Evolutionary conservation across 139 green algal genomes (phyloP).

Genomic region (Nannochloris sp.): DNA sequence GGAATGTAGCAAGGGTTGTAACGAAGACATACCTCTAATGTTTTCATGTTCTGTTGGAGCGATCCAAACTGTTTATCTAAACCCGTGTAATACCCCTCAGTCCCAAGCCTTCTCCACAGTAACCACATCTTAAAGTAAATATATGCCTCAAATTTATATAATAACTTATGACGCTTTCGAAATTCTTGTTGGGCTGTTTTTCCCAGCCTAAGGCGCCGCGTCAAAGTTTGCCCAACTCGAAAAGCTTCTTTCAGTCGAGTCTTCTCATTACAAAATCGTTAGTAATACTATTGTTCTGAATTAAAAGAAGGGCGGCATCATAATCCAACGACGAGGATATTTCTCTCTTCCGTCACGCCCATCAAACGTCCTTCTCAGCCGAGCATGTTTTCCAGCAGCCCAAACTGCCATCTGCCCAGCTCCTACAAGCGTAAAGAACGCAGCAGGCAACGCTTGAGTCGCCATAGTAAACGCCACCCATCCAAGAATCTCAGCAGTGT

Average conservation of each 20-base stretch:
- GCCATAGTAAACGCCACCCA: conserved; percentile 85
- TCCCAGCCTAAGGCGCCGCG: too few relatives aligned
- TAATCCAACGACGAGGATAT: conserved; percentile 87
- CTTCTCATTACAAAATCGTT: too few relatives aligned
- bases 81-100: conserved; percentile 6
- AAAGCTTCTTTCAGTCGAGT: too few relatives aligned
- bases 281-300: too few relatives aligned
- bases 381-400: conserved; percentile 85
- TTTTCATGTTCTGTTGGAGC: neutral
- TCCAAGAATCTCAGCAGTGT: conserved; percentile 81
- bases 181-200: too few relatives aligned
- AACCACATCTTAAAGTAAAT: neutral
- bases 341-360: conserved; percentile 79
- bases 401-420: conserved; percentile 80
- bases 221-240: too few relatives aligned
- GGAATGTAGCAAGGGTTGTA: too few relatives aligned
- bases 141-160: neutral
- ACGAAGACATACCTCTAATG: neutral
- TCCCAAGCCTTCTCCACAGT: neutral
- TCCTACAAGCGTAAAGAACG: conserved; percentile 75
- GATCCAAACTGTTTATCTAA: neutral
- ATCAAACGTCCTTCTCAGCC: conserved; percentile 87
- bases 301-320: conserved; percentile 87
- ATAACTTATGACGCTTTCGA: too few relatives aligned
- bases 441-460: conserved; percentile 67